Conservation (phyloP, 2,329 filamentous ascomycete genomes). For the Pestalotiopsis sp. region DNA sequence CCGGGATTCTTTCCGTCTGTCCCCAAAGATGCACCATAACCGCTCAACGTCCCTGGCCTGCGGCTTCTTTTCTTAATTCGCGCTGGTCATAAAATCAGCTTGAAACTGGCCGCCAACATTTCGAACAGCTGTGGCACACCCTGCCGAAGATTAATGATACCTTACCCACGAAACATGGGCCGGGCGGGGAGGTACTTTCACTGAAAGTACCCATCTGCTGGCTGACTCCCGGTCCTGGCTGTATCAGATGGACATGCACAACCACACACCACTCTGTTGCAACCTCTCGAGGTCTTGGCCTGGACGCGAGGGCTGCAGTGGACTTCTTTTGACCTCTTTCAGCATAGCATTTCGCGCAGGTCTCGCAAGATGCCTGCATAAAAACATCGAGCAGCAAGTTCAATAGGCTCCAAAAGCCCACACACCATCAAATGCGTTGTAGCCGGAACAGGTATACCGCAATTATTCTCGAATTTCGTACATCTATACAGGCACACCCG, state of each 20-base stretch:
- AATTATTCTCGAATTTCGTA: background rate
- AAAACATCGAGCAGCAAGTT: background rate
- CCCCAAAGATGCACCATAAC: conserved; percentile 53
- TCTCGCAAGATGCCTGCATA: background rate
- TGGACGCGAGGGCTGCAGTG: background rate
- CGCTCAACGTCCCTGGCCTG: background rate
- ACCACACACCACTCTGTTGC: background rate
- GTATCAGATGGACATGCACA: background rate
- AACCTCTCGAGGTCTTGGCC: background rate
- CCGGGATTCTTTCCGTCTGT: conserved; percentile 84
- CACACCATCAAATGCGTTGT: background rate
- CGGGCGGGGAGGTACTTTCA: conserved; percentile 1
- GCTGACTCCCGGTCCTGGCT: background rate
- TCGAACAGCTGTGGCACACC: background rate
- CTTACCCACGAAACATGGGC: background rate
- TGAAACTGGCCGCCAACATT: background rate
- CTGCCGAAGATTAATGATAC: background rate
- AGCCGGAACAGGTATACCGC: background rate
- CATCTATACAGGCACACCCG: conserved; percentile 8
- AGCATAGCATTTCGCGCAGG: background rate
- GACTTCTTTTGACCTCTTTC: background rate
- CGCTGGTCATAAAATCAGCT: background rate
- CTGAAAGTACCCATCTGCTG: background rate
- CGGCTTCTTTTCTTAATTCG: background rate
- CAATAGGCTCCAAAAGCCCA: background rate